Conservation (phyloP, 257 asterid species). For the Rauvolfia tetraphylla region DNA sequence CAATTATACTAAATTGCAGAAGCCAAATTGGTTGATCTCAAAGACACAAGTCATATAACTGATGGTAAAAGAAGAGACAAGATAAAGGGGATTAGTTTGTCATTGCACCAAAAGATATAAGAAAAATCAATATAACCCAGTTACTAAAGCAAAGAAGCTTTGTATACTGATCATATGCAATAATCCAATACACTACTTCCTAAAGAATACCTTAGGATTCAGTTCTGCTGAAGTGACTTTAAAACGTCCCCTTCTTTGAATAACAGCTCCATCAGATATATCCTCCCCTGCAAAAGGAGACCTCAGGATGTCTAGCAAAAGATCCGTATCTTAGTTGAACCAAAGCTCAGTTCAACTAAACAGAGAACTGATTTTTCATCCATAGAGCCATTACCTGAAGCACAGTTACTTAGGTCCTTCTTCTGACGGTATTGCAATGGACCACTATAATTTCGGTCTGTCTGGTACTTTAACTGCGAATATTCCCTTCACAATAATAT, state of each 20-base stretch:
- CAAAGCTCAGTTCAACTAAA: too few relatives aligned
- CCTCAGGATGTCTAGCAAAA: conserved; percentile 9
- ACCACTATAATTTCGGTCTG: conserved; percentile 72
- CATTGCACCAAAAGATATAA: neutral
- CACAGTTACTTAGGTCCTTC: conserved; percentile 51
- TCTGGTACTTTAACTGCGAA: conserved; percentile 50
- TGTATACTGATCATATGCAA: neutral
- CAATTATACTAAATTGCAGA: neutral
- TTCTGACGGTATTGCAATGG: conserved; percentile 76
- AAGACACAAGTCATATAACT: neutral
- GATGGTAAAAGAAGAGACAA: neutral
- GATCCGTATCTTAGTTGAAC: neutral
- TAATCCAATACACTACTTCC: neutral
- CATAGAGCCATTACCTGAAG: conserved; percentile 44
- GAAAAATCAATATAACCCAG: neutral
- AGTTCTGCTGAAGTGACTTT: conserved; percentile 87
- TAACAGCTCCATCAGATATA: conserved; percentile 66
- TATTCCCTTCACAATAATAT: conserved; percentile 54
- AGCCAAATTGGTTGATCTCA: neutral
- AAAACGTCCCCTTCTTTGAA: conserved; percentile 95
- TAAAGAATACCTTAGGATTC: conserved; percentile 53
- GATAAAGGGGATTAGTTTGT: neutral
- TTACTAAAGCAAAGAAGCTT: neutral
- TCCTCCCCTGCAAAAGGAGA: conserved; percentile 59
- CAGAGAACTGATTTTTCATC: neutral